Evolutionary conservation across 129 eudicot species (phyloP).

Genomic region (Artemisia argyi): DNA sequence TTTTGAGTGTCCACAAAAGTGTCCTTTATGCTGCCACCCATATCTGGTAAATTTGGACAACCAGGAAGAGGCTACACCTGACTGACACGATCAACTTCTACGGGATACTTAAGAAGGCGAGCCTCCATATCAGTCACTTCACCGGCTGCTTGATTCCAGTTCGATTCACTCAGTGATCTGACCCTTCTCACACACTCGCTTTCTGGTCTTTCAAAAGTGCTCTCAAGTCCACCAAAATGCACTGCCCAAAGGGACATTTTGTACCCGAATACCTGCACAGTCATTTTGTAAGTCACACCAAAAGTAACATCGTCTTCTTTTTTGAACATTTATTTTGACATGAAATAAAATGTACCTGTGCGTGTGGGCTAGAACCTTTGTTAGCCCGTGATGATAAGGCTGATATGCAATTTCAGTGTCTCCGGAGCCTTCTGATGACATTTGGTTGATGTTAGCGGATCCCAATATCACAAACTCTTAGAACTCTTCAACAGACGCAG

Average conservation of each 20-base stretch:
- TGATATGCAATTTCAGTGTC: too few species aligned
- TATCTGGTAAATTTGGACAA: neutral
- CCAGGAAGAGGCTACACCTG: neutral
- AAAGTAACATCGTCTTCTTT: too few species aligned
- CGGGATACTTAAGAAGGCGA: neutral
- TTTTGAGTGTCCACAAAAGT: too few species aligned
- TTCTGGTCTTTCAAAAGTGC: neutral
- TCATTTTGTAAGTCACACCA: too few species aligned
- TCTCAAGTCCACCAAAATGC: neutral
- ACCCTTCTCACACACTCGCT: slow-evolving; percentile 3
- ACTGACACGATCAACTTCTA: neutral
- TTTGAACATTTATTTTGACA: too few species aligned
- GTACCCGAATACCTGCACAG: neutral
- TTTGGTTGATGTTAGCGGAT: too few species aligned
- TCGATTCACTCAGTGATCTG: neutral
- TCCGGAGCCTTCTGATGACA: too few species aligned
- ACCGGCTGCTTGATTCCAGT: neutral
- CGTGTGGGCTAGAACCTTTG: too few species aligned
- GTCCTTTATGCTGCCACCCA: neutral
- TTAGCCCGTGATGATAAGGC: too few species aligned
- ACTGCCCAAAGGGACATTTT: slow-evolving; percentile 3
- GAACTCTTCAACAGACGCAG: too few species aligned
- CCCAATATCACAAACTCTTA: too few species aligned
- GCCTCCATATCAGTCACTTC: neutral
- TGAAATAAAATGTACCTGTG: too few species aligned